phyloP scores from a whole-genome alignment of 352 stramenopile genomes.

The Globisporangium canariense region DNA sequence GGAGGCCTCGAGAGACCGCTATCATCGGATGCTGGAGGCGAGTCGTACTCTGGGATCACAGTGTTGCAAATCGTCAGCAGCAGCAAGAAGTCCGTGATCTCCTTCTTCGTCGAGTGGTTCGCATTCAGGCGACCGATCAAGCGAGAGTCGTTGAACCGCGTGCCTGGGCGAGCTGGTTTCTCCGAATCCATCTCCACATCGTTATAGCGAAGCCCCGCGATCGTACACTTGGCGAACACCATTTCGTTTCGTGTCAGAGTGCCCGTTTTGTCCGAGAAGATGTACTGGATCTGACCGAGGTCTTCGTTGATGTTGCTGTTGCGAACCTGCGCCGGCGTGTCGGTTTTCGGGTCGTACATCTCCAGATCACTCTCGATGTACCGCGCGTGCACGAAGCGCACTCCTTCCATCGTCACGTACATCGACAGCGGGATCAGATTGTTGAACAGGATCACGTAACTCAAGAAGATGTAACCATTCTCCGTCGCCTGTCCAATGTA shows the following conservation, averaged over 20 bases:
- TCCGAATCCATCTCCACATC: conserved; percentile 65
- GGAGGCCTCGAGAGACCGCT: not conserved
- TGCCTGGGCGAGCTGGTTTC: conserved; percentile 48
- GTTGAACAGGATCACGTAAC: conserved; percentile 89
- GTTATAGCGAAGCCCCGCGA: conserved; percentile 90
- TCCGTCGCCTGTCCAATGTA: conserved; percentile 55
- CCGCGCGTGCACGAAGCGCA: conserved; percentile 82
- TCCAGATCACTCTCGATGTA: conserved; percentile 83
- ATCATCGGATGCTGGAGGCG: conserved; percentile 23
- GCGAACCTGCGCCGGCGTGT: conserved; percentile 86
- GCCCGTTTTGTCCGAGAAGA: conserved; percentile 89
- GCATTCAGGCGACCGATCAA: conserved; percentile 69
- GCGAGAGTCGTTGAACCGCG: conserved; percentile 74
- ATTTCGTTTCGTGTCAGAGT: conserved; percentile 88
- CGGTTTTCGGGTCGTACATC: conserved; percentile 63
- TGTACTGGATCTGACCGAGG: conserved; percentile 88
- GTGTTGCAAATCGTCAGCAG: conserved; percentile 87
- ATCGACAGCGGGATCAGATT: conserved; percentile 96
- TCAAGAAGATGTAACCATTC: conserved; percentile 88
- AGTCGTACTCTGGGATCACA: conserved; percentile 74
- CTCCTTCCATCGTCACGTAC: conserved; percentile 89
- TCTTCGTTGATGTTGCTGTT: conserved; percentile 90
- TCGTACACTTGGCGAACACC: conserved; percentile 91
- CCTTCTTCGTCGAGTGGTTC: conserved; percentile 79
- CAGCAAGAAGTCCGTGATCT: conserved; percentile 85